Evolutionary conservation across 2,329 filamentous ascomycete species (phyloP).

Genomic region (Colletotrichum tamarilloi): DNA sequence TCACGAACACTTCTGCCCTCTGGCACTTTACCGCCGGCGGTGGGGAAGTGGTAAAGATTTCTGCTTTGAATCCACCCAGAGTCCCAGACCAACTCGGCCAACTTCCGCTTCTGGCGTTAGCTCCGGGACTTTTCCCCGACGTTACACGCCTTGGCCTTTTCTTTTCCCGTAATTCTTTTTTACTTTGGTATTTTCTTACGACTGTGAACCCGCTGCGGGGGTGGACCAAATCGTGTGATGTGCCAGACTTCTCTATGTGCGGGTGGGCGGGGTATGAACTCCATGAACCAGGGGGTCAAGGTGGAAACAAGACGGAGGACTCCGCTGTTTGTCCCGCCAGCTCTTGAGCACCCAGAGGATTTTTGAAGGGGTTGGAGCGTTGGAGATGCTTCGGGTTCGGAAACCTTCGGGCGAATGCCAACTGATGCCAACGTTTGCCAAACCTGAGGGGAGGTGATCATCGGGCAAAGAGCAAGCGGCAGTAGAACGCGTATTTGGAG

Average conservation of each 20-base stretch:
- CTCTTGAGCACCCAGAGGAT: background rate
- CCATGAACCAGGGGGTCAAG: no score
- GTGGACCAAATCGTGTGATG: constrained; percentile 17
- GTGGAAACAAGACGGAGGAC: background rate
- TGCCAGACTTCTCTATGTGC: background rate
- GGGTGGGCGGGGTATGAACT: constrained; percentile 17
- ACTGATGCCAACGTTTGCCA: constrained; percentile 4
- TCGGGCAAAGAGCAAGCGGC: background rate
- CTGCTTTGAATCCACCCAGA: constrained; percentile 9
- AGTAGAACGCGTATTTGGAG: background rate
- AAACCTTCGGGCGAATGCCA: background rate
- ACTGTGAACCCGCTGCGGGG: constrained; percentile 21
- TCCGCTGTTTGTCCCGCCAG: background rate
- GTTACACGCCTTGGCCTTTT: background rate
- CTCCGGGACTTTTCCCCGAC: constrained; percentile 18
- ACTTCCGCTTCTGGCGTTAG: constrained; percentile 29
- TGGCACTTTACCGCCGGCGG: background rate
- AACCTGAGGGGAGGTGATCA: background rate
- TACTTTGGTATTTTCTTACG: background rate
- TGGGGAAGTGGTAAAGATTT: constrained; percentile 22
- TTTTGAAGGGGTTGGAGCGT: background rate
- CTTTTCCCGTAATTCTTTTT: no score
- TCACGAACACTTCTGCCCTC: constrained; percentile 4
- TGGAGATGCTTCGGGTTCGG: background rate
- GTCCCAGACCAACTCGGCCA: constrained; percentile 25